These are phyloP conservation scores for Gentiana macrophylla DNA, from an alignment of 257 asterid species.

Conservation along the genomic window DNA sequence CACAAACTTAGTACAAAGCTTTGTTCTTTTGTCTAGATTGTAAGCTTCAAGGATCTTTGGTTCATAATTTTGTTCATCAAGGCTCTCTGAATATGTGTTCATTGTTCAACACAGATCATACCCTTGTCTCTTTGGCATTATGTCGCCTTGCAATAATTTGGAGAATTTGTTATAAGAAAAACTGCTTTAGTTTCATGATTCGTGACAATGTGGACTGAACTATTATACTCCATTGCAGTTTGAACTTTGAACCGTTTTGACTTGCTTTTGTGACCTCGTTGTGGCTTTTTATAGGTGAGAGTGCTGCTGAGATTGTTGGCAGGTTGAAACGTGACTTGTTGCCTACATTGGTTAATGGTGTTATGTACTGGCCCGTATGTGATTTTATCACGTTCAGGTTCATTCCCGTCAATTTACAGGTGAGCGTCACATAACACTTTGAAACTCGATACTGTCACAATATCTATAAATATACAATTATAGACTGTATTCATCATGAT, in stretches of 20 bases:
- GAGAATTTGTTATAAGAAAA: neutral
- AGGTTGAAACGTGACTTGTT: constrained; percentile 74
- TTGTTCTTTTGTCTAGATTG: too few species aligned
- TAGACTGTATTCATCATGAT: neutral
- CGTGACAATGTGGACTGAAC: neutral
- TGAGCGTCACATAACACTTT: constrained; percentile 8
- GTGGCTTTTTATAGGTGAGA: constrained; percentile 53
- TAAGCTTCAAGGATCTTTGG: neutral
- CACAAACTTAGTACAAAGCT: too few species aligned
- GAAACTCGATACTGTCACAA: too few species aligned
- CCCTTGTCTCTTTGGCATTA: neutral
- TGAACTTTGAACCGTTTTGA: neutral
- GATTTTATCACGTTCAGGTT: constrained; percentile 82
- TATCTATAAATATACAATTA: neutral
- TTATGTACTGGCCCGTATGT: constrained; percentile 83
- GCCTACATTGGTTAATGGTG: constrained; percentile 54
- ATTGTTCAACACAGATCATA: neutral
- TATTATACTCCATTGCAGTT: constrained; percentile 1
- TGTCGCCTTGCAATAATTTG: neutral
- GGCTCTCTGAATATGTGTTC: neutral
- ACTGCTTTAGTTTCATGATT: neutral
- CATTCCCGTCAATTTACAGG: constrained; percentile 85
- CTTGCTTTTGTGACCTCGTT: neutral
- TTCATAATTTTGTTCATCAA: too few species aligned
- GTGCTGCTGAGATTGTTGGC: constrained; percentile 50